Base-by-base conservation (phyloP, 2,329 filamentous ascomycete genomes). In the Colletotrichum tropicicola region DNA sequence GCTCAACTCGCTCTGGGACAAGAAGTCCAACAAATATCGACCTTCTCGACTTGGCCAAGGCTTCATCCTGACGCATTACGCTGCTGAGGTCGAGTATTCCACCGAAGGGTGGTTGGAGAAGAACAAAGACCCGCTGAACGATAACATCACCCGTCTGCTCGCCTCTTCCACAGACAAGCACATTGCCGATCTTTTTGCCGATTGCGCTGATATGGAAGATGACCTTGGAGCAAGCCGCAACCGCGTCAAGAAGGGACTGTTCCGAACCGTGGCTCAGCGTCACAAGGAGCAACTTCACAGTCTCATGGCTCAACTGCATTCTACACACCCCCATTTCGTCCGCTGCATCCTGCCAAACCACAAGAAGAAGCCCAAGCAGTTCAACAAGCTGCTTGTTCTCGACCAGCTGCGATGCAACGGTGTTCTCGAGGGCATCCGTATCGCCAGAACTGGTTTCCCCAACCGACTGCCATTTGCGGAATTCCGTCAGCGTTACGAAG, bases 231-330 rank as follows among this genome's bases (percentile, higher is more conserved):
- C 88, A 21, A 85, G 88, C 53, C 83, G 87, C 39, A 98, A 89
- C 73, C 88, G 95, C 21, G 95, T 99, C 62, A 99, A 99, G 83
- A 98, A 96, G 79, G 97, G 96, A 0, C 85, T 99, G 4, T 99
- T 99, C 86, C 90, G 96, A 30, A 99, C 96, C 0, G 97, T 97
- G 5, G 96, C 96, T 6, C 96, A 99, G 76, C 88, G 94, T 72
- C 96, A 99, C 83, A 99, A 99, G 78, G 96, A 99, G 77, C 95
- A 98, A 71, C 86, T 99, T n/a, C 92, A 94, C n/a, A 97, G 90
- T 67, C 82, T 99, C 63, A 99, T 99, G 96, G 85, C 86, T 13
- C 94, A 98, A 73, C 87, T 99, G 15, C 92, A 99, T 77, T 97
- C 92, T 0, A 99, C 96, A 0, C 96, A 99, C 75, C 97, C 97